Conservation (phyloP, 2,329 filamentous ascomycete genomes). For the Fusarium liriodendri region DNA sequence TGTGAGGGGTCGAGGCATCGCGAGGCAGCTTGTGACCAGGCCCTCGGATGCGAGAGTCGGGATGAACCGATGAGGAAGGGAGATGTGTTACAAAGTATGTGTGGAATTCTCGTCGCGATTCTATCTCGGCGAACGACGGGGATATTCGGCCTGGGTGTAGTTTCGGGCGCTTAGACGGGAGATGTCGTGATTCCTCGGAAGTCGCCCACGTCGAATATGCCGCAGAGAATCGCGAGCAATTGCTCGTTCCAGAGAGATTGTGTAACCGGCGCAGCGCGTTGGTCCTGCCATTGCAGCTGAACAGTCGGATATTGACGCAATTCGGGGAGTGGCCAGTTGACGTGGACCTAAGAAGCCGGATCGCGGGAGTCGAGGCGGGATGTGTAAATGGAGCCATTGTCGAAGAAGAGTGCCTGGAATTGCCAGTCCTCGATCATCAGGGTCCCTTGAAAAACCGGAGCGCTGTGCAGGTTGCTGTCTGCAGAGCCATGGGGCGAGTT, state of each 20-base stretch:
- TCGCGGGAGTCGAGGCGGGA: conserved; percentile 18
- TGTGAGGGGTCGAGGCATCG: conserved; percentile 84
- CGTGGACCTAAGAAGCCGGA: conserved; percentile 33
- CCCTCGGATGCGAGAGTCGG: conserved; percentile 77
- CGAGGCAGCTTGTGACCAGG: conserved; percentile 89
- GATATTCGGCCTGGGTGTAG: conserved; percentile 6
- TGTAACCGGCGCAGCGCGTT: conserved; percentile 9
- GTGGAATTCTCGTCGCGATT: conserved; percentile 73
- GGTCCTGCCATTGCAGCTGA: not conserved
- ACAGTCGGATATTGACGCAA: not conserved
- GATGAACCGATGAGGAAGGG: conserved; percentile 91
- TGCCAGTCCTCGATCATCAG: conserved; percentile 36
- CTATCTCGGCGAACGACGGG: conserved; percentile 15
- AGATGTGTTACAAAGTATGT: conserved; percentile 98
- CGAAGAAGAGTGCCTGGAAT: conserved; percentile 11
- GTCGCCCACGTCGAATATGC: conserved; percentile 11
- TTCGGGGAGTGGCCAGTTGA: conserved; percentile 21
- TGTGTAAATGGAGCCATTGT: conserved; percentile 42
- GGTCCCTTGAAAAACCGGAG: conserved; percentile 38
- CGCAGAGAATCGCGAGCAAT: not conserved
- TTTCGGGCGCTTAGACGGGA: conserved; percentile 19
- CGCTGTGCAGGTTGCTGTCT: conserved; percentile 37
- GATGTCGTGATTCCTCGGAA: conserved; percentile 21
- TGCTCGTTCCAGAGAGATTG: not conserved
- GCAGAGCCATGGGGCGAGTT: conserved; percentile 43